Evolutionary conservation across 2,329 filamentous ascomycete genomes (phyloP).

Genomic region (Aureobasidium sp.): DNA sequence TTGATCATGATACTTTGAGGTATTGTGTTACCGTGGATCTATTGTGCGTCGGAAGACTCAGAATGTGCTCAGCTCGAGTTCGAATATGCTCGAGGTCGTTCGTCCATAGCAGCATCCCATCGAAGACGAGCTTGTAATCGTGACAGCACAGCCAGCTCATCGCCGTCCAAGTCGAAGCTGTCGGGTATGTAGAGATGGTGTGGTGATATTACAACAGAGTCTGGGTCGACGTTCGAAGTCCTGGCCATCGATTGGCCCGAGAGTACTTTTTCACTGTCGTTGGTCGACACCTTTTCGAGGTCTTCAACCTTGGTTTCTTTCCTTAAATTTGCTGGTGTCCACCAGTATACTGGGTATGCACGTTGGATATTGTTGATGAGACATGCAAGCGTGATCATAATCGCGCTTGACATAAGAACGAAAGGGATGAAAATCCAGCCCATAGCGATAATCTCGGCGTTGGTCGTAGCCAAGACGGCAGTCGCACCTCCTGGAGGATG

Average conservation of each 20-base stretch:
- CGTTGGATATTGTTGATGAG: constrained; percentile 41
- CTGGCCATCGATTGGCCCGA: not conserved
- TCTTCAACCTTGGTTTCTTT: constrained; percentile 17
- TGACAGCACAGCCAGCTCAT: constrained; percentile 1
- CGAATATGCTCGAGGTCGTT: constrained; percentile 1
- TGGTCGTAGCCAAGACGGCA: constrained; percentile 39
- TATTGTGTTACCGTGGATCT: no score
- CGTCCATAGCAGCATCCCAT: constrained; percentile 2
- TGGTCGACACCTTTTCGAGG: constrained; percentile 10
- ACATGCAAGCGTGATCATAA: constrained; percentile 38
- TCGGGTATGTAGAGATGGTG: constrained; percentile 13
- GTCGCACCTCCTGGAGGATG: constrained; percentile 46
- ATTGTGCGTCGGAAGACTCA: no score
- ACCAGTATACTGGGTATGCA: constrained; percentile 44
- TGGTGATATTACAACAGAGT: constrained; percentile 7
- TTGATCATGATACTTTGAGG: not conserved
- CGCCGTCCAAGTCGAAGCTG: not conserved
- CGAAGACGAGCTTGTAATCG: constrained; percentile 3
- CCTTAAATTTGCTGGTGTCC: constrained; percentile 30
- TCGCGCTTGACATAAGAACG: constrained; percentile 31
- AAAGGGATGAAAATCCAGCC: constrained; percentile 41
- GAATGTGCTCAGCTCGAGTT: not conserved
- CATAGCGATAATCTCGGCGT: constrained; percentile 34
- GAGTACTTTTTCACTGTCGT: not conserved
- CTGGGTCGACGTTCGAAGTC: not conserved